Base-by-base conservation (phyloP, 306 rosid species). In the Begonia loranthoides region DNA sequence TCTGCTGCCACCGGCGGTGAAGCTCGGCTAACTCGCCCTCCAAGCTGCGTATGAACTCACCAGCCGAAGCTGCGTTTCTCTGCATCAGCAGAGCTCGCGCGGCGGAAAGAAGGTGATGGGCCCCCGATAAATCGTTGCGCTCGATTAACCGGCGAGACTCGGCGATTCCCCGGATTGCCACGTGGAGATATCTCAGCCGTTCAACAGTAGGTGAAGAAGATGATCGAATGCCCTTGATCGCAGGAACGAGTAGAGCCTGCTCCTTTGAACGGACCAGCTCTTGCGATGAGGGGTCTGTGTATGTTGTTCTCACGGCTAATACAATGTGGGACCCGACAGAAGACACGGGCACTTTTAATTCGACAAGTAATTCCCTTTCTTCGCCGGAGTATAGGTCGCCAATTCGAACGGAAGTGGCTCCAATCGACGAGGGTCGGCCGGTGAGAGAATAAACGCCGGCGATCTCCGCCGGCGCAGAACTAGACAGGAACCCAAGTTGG, bases 311-410 rank as follows among this genome's bases (percentile, higher is more conserved):
- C 61, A 86, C 94, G 66, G 94, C 66, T 33, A 83, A 53, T 50
- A 71, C 52, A 48, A 71, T 73, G 69, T 80, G 87, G 76, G 87
- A 41, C 73, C 93, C 88, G 0, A 65, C 56, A 0, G 79, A 59
- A 13, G 73, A 61, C 49, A 76, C 73, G 1, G 87, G 82, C 5
- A 80, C 80, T 63, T 71, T 86, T 52, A 92, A 44, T 46, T 92
- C 99, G 13, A 92, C 59, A 0, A 92, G 71, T 12, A 92, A 45
- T 21, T 86, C 93, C 12, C 88, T 72, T 52, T 76, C 82, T 48
- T 86, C 99, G 8, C 76, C 99, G 1, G 82, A 79, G 73, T 60
- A 71, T 4, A 92, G 76, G 15, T 86, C 81, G 0, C 88, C 84
- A 1, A 92, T 47, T 22, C 61, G 58, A 13, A 72, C 40, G 2